Evolutionary conservation across 108 stramenopile genomes (phyloP).

Genomic region (Heterococcus sp.): DNA sequence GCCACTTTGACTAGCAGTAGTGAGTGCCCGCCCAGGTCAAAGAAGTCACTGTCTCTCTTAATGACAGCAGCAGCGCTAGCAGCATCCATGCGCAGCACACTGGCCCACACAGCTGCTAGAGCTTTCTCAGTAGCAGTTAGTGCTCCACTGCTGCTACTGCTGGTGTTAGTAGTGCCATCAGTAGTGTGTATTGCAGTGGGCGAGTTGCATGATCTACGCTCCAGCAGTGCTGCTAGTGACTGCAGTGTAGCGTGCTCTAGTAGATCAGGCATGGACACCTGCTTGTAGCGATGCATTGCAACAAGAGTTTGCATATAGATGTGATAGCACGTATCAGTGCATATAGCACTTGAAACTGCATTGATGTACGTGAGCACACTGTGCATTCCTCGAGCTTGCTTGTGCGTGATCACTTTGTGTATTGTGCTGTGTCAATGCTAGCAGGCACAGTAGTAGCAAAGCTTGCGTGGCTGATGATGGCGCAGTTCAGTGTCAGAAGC

Average conservation of each 20-base stretch:
- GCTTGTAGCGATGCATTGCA: neutral
- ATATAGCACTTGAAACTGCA: too few species aligned
- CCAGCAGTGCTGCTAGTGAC: conserved; percentile 31
- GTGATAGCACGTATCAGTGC: too few species aligned
- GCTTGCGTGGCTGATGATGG: too few species aligned
- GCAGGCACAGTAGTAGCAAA: too few species aligned
- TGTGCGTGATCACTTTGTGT: too few species aligned
- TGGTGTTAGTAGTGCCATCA: neutral
- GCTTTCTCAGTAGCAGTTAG: neutral
- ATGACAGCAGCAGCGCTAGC: conserved; percentile 6
- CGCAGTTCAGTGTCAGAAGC: too few species aligned
- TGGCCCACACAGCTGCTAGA: conserved; percentile 8
- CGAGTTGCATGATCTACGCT: neutral
- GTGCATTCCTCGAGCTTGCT: too few species aligned
- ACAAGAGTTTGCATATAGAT: too few species aligned
- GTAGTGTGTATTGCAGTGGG: too few species aligned
- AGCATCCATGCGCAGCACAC: conserved; percentile 37
- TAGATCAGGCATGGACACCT: conserved; percentile 34
- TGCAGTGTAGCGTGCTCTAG: conserved; percentile 35
- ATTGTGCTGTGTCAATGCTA: too few species aligned
- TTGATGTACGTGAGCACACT: too few species aligned
- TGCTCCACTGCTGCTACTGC: too few species aligned
- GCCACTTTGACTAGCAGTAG: conserved; percentile 66
- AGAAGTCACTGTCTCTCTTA: conserved; percentile 54
- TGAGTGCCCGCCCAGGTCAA: conserved; percentile 72